phyloP scores from a whole-genome alignment of 805 yeast species.

The Wickerhamomyces pijperi region DNA sequence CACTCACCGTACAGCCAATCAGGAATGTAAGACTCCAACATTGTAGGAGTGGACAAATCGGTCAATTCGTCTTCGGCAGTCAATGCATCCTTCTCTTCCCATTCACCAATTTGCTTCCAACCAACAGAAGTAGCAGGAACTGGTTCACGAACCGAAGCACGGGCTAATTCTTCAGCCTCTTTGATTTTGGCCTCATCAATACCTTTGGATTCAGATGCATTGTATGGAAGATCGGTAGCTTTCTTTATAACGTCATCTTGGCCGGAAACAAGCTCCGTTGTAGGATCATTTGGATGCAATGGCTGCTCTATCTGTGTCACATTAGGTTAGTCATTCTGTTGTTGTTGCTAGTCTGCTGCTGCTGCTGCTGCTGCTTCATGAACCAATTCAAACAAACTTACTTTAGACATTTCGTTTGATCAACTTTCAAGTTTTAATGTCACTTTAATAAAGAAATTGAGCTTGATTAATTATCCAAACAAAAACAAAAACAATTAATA shows the following conservation, averaged over 20 bases:
- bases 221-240: constrained; percentile 2
- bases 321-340: too few relatives aligned
- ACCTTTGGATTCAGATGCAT: constrained; percentile 4
- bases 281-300: constrained; percentile 11
- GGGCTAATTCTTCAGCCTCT: constrained; percentile 18
- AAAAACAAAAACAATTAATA: too few relatives aligned
- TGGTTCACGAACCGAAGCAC: constrained; percentile 28
- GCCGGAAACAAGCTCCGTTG: constrained; percentile 8
- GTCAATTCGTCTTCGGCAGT: constrained; percentile 57
- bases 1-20: constrained; percentile 83
- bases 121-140: constrained; percentile 70
- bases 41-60: constrained; percentile 64
- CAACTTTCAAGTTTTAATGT: too few relatives aligned
- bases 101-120: constrained; percentile 90
- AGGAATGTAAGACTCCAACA: constrained; percentile 68
- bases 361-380: too few relatives aligned
- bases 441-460: too few relatives aligned
- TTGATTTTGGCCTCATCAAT: constrained; percentile 11
- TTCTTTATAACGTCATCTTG: constrained; percentile 13
- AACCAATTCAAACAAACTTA: too few relatives aligned
- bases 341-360: too few relatives aligned
- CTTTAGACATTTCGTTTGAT: too few relatives aligned
- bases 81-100: constrained; percentile 59
- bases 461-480: too few relatives aligned
- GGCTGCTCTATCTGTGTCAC: constrained; percentile 4